phyloP scores from a whole-genome alignment of 768 basidiomycete species.

The Auriculariales sp. region DNA sequence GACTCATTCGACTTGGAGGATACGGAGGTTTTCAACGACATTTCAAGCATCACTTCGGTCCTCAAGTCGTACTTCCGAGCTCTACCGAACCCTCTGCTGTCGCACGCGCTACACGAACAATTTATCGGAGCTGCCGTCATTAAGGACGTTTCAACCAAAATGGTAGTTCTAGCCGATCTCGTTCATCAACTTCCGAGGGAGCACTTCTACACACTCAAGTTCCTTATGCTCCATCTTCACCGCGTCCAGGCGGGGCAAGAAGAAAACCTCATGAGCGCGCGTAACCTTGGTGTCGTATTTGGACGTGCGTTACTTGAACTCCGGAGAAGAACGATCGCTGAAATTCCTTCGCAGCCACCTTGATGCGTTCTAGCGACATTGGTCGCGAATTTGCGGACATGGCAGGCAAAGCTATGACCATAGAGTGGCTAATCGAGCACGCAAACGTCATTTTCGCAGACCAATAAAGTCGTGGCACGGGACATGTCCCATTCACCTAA shows the following conservation, averaged over 20 bases:
- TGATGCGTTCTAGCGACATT: constrained; percentile 82
- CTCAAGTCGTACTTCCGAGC: constrained; percentile 92
- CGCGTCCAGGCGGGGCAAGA: constrained; percentile 53
- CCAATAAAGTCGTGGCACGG: not conserved
- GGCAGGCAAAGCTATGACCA: constrained; percentile 84
- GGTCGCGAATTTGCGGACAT: constrained; percentile 91
- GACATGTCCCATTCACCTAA: not conserved
- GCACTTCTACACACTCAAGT: constrained; percentile 73
- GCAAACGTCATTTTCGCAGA: constrained; percentile 38
- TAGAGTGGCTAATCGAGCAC: constrained; percentile 93
- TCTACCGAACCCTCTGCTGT: constrained; percentile 82
- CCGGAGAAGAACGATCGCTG: constrained; percentile 2
- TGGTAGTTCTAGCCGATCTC: constrained; percentile 45
- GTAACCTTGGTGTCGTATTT: constrained; percentile 94
- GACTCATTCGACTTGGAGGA: constrained; percentile 77
- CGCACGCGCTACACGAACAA: constrained; percentile 79
- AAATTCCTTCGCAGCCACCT: constrained; percentile 46
- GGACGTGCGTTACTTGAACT: constrained; percentile 57
- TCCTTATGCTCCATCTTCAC: constrained; percentile 78
- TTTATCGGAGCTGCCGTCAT: constrained; percentile 64
- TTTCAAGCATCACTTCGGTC: constrained; percentile 91
- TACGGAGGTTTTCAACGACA: constrained; percentile 86
- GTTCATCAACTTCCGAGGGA: constrained; percentile 69
- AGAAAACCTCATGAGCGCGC: constrained; percentile 82
- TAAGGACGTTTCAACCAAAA: constrained; percentile 46